Evolutionary conservation across 441 rosid genomes (phyloP), one percentile per base, ranked within the genome.

Genomic region (Daphne laureola): DNA sequence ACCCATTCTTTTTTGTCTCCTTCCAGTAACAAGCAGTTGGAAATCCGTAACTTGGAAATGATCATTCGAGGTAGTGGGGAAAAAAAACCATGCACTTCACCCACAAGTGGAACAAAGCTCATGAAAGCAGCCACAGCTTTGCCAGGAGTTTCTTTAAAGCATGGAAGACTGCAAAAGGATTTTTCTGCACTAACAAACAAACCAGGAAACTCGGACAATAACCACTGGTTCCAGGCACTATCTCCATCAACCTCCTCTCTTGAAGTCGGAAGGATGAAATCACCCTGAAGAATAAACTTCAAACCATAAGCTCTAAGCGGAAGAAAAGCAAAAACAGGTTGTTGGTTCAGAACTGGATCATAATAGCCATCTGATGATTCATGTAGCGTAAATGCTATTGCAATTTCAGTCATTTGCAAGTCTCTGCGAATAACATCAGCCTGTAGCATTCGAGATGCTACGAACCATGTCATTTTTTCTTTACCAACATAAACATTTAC

Each of bases 201-300:
- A 68, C 68, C 76, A 43, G 99, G 95, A 74, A 79, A 78, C 54
- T 82, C 79, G 36, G 91, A 77, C 77, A 90, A 57, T 65, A 94
- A 68, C 96, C 91, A 87, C 76, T 94, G 94, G 67, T 94, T 94
- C 99, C 99, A 94, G 62, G 95, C 84, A 69, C 93, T 89, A 78
- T 86, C 86, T 68, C 72, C 90, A 62, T 94, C 99, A 55, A 90
- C 97, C 69, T 94, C 99, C 75, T 94, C 97, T 72, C 99, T 82
- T 49, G 99, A 94, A 61, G 99, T 87, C 27, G 99, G 88, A 61
- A 94, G 97, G 67, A 84, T 74, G 72, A 94, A 94, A 75, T 90
- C 97, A 23, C 96, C 99, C 70, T 94, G 97, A 57, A 94, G 72
- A 62, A 94, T 90, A 72, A 94, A 94, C 73, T 90, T 94, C 58